Percentiles rank a stretch among this genome's conserved stretches.
Evolutionary conservation across 1,139 yeast species (phyloP).

Genomic region (Kazachstania sp.): DNA sequence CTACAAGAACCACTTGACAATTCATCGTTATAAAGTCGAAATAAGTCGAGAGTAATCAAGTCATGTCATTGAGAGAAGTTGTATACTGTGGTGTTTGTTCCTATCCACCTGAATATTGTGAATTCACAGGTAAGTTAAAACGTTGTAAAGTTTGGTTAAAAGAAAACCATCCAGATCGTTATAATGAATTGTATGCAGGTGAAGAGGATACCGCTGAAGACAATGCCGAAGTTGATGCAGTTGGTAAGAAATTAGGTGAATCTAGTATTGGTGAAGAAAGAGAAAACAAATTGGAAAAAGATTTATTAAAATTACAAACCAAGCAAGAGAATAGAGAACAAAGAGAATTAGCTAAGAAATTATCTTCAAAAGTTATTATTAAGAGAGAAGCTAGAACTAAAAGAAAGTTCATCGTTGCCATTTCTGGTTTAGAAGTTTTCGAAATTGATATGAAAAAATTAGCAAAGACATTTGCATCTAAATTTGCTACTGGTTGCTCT

Average conservation of each 20-base stretch:
- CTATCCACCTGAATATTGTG: constrained; percentile 90
- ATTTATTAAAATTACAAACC: constrained; percentile 74
- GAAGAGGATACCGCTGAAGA: constrained; percentile 10
- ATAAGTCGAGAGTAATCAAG: no score
- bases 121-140: constrained; percentile 73
- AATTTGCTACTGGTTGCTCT: constrained; percentile 94
- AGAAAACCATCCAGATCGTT: constrained; percentile 49
- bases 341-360: constrained; percentile 69
- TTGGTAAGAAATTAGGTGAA: constrained; percentile 22
- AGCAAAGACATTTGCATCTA: constrained; percentile 86
- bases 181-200: constrained; percentile 43
- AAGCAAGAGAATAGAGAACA: constrained; percentile 86
- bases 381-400: constrained; percentile 88
- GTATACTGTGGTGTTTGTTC: constrained; percentile 79
- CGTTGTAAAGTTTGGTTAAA: constrained; percentile 81
- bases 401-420: constrained; percentile 79
- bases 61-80: constrained; percentile 28
- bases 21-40: no score
- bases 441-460: constrained; percentile 84
- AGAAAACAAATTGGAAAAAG: constrained; percentile 74
- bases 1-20: no score
- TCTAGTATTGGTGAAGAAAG: constrained; percentile 45
- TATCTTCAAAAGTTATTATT: constrained; percentile 70
- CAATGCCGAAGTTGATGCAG: constrained; percentile 16
- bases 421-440: constrained; percentile 81